Percentiles rank a stretch among this genome's conserved stretches.
Conservation (phyloP, 1,284 basidiomycete genomes). For the Ganoderma lucidum region DNA sequence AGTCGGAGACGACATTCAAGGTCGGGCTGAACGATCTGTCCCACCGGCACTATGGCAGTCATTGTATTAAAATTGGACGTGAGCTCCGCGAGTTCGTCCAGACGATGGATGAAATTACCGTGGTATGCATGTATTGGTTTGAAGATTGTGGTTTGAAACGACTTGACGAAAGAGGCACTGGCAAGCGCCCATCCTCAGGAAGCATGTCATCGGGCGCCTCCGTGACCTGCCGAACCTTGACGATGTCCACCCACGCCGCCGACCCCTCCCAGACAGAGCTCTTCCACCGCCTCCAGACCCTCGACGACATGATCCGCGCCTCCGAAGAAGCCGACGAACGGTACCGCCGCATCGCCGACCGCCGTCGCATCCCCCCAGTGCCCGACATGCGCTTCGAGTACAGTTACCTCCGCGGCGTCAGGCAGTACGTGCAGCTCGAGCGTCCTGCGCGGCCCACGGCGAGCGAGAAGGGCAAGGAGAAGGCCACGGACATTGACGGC, state of each 20-base stretch:
- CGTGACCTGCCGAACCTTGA: not conserved
- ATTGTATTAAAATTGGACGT: not conserved
- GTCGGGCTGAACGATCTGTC: no score
- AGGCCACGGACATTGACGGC: conserved; percentile 28
- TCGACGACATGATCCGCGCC: conserved; percentile 29
- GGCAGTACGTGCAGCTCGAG: conserved; percentile 57
- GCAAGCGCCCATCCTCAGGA: not conserved
- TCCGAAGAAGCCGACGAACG: conserved; percentile 26
- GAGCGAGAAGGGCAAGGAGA: conserved; percentile 44
- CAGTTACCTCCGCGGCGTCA: conserved; percentile 68
- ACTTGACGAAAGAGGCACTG: not conserved
- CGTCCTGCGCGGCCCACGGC: conserved; percentile 25
- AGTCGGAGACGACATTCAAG: no score
- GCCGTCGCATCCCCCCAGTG: conserved; percentile 32
- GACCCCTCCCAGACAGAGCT: conserved; percentile 22
- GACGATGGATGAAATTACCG: not conserved
- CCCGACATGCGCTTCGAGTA: conserved; percentile 80
- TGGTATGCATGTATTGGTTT: no score
- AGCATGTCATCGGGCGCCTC: conserved; percentile 4
- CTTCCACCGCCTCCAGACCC: conserved; percentile 25
- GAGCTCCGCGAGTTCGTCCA: not conserved
- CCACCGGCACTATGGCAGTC: no score
- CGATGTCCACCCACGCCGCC: not conserved
- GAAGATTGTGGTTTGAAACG: not conserved
- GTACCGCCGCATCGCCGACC: conserved; percentile 23